phyloP scores from a whole-genome alignment of 192 early-diverging fungal species.

The Coemansia sp. region DNA sequence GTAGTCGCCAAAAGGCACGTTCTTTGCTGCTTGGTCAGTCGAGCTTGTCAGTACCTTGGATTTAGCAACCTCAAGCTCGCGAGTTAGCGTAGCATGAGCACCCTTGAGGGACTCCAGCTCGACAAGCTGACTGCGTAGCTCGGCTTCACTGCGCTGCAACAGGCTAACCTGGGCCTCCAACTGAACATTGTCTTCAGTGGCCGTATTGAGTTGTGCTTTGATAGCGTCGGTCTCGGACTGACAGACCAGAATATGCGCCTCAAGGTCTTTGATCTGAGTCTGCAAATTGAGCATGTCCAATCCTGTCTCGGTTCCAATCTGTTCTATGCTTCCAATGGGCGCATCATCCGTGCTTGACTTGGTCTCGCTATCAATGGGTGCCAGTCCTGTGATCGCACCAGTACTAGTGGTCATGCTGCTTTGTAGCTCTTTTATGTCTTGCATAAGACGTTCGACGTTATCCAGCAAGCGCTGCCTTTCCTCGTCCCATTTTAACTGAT shows the following conservation, averaged over 20 bases:
- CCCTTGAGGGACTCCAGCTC: slow-evolving; percentile 17
- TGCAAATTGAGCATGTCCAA: background rate
- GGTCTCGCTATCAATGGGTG: background rate
- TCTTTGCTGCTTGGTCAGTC: background rate
- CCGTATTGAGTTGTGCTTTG: slow-evolving; percentile 13
- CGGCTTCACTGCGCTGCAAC: slow-evolving; percentile 9
- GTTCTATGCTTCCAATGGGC: slow-evolving; percentile 41
- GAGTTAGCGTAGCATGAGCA: slow-evolving; percentile 2
- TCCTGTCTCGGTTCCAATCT: background rate
- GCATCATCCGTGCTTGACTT: background rate
- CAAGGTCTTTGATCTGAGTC: background rate
- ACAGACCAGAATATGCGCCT: background rate
- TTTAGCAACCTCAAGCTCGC: slow-evolving; percentile 13
- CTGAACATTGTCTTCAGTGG: slow-evolving; percentile 6
- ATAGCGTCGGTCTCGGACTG: background rate
- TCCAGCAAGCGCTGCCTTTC: slow-evolving; percentile 50
- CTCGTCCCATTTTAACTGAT: slow-evolving; percentile 27
- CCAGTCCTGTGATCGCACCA: background rate
- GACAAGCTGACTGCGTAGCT: slow-evolving; percentile 20
- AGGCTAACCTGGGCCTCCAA: slow-evolving; percentile 8
- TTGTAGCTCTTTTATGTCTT: slow-evolving; percentile 27
- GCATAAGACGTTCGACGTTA: slow-evolving; percentile 46
- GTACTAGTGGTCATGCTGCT: background rate
- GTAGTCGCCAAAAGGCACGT: slow-evolving; percentile 16
- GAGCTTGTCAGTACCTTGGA: background rate